phyloP scores from a whole-genome alignment of 2,329 filamentous ascomycete species.

The Stagonosporopsis chrysanthemi region DNA sequence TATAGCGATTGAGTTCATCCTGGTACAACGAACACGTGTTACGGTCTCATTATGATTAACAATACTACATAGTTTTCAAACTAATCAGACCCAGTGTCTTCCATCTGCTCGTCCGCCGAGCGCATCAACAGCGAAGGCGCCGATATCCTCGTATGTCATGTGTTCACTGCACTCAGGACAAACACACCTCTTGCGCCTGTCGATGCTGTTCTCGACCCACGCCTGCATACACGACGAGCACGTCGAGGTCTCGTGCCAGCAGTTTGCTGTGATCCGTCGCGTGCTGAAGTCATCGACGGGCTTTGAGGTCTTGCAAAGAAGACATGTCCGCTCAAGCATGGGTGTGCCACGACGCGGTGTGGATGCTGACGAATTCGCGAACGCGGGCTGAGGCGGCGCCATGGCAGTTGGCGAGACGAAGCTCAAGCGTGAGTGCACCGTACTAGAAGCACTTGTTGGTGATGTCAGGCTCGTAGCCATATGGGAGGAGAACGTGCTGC shows the following conservation, averaged over 20 bases:
- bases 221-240: constrained; percentile 37
- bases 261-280: constrained; percentile 33
- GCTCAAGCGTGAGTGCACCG: constrained; percentile 13
- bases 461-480: constrained; percentile 17
- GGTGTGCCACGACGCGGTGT: constrained; percentile 29
- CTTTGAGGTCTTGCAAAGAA: constrained; percentile 37
- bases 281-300: constrained; percentile 30
- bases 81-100: constrained; percentile 8
- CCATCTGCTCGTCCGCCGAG: constrained; percentile 15
- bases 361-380: constrained; percentile 8
- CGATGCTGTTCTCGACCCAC: constrained; percentile 36
- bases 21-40: constrained; percentile 18
- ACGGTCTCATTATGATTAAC: constrained; percentile 15
- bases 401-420: constrained; percentile 12
- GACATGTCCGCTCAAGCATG: constrained; percentile 33
- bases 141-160: constrained; percentile 37
- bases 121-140: constrained; percentile 29
- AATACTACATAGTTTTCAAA: constrained; percentile 5
- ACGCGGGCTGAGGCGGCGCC: constrained; percentile 9
- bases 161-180: constrained; percentile 43
- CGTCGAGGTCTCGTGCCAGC: constrained; percentile 40
- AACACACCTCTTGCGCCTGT: constrained; percentile 26
- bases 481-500: constrained; percentile 24
- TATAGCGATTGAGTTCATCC: constrained; percentile 19
- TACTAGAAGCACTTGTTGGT: constrained; percentile 22